Percentiles rank a stretch among this genome's conserved stretches.
Conservation (phyloP, 306 rosid species). For the Vigna nakashimae region DNA sequence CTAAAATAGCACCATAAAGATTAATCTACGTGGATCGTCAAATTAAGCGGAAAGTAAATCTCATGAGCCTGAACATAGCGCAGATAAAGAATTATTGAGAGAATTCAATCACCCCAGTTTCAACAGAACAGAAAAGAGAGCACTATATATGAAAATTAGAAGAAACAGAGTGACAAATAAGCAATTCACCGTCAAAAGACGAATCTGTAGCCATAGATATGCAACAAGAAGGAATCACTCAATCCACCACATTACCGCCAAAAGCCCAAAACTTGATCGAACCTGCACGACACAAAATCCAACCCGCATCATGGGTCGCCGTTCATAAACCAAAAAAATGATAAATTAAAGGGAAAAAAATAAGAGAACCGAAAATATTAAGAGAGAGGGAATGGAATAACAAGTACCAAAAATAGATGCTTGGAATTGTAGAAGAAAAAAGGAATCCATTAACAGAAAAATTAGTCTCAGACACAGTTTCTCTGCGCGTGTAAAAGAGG, state of each 20-base stretch:
- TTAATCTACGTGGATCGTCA: conserved; percentile 42
- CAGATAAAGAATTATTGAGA: conserved; percentile 38
- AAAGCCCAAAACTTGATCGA: conserved; percentile 48
- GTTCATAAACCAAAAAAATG: conserved; percentile 31
- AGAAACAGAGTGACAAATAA: conserved; percentile 15
- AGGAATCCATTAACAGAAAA: conserved; percentile 60
- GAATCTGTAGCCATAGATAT: conserved; percentile 71
- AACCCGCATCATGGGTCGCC: conserved; percentile 36
- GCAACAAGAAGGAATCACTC: conserved; percentile 52
- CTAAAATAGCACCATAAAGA: conserved; percentile 46
- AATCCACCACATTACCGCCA: conserved; percentile 66
- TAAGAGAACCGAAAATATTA: neutral
- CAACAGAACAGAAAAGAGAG: conserved; percentile 20
- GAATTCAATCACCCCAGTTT: conserved; percentile 34
- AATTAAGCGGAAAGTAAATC: conserved; percentile 27
- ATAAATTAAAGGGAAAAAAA: conserved; percentile 20
- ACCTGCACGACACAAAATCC: conserved; percentile 58
- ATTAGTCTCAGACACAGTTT: conserved; percentile 16
- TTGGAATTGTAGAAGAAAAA: conserved; percentile 56
- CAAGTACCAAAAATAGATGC: conserved; percentile 62
- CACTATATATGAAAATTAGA: conserved; percentile 12
- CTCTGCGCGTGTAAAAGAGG: conserved; percentile 27
- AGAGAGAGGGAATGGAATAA: conserved; percentile 52
- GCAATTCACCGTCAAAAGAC: conserved; percentile 68
- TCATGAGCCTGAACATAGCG: conserved; percentile 16